Evolutionary conservation across 208 protist genomes (phyloP).

Genomic region (Lotmaria passim): DNA sequence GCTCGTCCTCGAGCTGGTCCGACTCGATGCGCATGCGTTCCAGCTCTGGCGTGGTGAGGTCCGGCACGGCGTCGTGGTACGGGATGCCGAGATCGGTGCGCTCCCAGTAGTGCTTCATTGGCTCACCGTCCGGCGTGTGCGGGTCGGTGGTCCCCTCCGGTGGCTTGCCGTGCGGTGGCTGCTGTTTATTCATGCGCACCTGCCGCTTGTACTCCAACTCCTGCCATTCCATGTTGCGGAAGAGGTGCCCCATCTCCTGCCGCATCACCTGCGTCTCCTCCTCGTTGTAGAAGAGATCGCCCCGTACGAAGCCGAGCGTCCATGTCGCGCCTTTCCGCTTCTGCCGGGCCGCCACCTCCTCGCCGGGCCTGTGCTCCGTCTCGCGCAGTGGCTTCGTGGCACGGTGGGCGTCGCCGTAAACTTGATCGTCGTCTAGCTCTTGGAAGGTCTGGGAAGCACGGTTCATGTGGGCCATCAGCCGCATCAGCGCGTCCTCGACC

Average conservation of each 20-base stretch:
- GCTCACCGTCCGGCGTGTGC: constrained; percentile 67
- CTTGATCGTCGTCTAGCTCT: constrained; percentile 88
- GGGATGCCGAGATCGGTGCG: constrained; percentile 87
- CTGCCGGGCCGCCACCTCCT: constrained; percentile 62
- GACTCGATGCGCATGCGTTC: constrained; percentile 84
- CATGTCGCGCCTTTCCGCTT: constrained; percentile 79
- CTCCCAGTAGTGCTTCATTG: constrained; percentile 90
- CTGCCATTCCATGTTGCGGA: constrained; percentile 92
- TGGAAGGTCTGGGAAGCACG: constrained; percentile 77
- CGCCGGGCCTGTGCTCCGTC: constrained; percentile 67
- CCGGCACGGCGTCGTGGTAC: constrained; percentile 87
- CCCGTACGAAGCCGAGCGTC: constrained; percentile 85
- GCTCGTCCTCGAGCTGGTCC: constrained; percentile 86
- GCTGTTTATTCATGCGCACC: constrained; percentile 84
- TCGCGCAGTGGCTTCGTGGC: constrained; percentile 71
- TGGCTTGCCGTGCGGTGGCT: constrained; percentile 80
- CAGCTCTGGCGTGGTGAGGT: constrained; percentile 85
- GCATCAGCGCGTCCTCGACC: constrained; percentile 89
- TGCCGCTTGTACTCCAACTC: constrained; percentile 91
- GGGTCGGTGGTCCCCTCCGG: constrained; percentile 83
- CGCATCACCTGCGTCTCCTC: constrained; percentile 92
- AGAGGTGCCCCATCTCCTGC: constrained; percentile 81
- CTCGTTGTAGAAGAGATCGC: constrained; percentile 92
- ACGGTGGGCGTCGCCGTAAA: constrained; percentile 81
- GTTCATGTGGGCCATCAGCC: constrained; percentile 89